Conservation (phyloP, 805 yeast species). For the Ogataea nonfermentans region DNA sequence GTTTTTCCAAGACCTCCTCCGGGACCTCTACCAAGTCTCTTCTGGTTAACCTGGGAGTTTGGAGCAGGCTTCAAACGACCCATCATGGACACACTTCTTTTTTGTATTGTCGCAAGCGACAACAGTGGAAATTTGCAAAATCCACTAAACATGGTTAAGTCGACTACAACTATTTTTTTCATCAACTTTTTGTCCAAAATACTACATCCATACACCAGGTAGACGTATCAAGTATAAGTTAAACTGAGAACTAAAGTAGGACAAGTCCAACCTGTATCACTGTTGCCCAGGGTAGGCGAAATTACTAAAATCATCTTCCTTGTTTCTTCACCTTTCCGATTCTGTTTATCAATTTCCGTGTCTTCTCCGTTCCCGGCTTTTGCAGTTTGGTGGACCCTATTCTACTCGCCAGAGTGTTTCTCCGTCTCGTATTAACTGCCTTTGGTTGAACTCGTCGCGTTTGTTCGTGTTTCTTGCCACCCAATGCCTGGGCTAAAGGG, state of each 20-base stretch:
- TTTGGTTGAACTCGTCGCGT: background rate
- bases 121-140: background rate
- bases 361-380: background rate
- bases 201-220: slow-evolving; percentile 6
- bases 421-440: background rate
- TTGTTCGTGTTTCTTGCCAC: background rate
- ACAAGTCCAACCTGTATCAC: no score
- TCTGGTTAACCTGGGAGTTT: slow-evolving; percentile 58
- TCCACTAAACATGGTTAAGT: slow-evolving; percentile 2
- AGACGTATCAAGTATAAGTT: no score
- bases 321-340: slow-evolving; percentile 4
- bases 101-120: slow-evolving; percentile 20
- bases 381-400: slow-evolving; percentile 4
- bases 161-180: slow-evolving; percentile 1
- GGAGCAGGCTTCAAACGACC: slow-evolving; percentile 57
- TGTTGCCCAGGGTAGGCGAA: no score
- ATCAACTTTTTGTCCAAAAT: background rate
- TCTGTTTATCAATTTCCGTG: slow-evolving; percentile 6
- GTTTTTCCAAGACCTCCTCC: slow-evolving; percentile 92
- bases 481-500: background rate
- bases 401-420: background rate
- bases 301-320: no score
- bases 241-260: no score
- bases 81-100: slow-evolving; percentile 42
- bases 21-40: slow-evolving; percentile 94